These are phyloP conservation scores for Coniella lustricola DNA, from an alignment of 2,329 filamentous ascomycete species.

Conservation along the genomic window DNA sequence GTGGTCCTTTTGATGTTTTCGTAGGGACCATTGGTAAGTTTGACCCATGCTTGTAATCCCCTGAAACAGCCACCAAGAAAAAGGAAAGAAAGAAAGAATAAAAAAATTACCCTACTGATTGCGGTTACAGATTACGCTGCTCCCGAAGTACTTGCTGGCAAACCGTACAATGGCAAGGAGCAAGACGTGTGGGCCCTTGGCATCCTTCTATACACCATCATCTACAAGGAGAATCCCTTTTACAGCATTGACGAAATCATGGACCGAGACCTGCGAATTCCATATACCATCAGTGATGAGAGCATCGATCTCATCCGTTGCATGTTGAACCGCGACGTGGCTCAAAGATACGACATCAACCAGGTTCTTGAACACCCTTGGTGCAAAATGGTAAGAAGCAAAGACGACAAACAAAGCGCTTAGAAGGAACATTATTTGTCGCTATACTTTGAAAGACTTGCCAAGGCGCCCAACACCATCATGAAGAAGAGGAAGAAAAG, in stretches of 20 bases:
- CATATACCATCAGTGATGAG: slow-evolving; percentile 80
- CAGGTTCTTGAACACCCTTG: slow-evolving; percentile 88
- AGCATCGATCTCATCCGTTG: slow-evolving; percentile 85
- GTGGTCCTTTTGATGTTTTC: slow-evolving; percentile 96
- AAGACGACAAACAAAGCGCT: not conserved
- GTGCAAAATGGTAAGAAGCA: slow-evolving; percentile 35
- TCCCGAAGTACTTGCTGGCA: slow-evolving; percentile 91
- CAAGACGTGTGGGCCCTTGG: slow-evolving; percentile 98
- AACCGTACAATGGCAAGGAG: slow-evolving; percentile 88
- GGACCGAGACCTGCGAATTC: slow-evolving; percentile 88
- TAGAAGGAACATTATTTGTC: not conserved
- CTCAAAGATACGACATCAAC: slow-evolving; percentile 74
- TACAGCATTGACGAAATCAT: slow-evolving; percentile 99
- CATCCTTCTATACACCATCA: slow-evolving; percentile 94
- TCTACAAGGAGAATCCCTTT: slow-evolving; percentile 99
- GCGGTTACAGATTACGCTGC: slow-evolving; percentile 77
- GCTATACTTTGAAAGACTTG: not conserved
- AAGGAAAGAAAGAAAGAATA: too few species aligned
- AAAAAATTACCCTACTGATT: too few species aligned
- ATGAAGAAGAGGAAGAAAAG: too few species aligned
- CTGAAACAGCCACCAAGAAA: not conserved
- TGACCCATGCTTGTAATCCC: not conserved
- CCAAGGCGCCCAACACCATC: too few species aligned
- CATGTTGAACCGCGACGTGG: slow-evolving; percentile 90
- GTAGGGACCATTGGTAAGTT: slow-evolving; percentile 90